These are phyloP conservation scores for Pleurotus tuoliensis DNA, from an alignment of 768 basidiomycete genomes.

Conservation along the genomic window DNA sequence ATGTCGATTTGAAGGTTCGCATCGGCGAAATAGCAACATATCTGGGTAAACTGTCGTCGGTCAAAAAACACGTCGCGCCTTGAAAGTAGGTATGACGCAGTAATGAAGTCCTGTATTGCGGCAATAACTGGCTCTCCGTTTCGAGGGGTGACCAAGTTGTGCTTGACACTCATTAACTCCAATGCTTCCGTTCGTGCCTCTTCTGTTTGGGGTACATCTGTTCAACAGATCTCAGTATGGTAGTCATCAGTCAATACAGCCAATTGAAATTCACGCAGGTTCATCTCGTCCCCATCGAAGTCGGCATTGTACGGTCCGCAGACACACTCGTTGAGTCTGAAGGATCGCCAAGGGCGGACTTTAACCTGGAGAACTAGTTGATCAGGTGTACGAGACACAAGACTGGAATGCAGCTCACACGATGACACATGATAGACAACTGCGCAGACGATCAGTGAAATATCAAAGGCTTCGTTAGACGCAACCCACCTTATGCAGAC, in stretches of 20 bases:
- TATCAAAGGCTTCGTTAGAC: neutral
- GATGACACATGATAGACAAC: slow-evolving; percentile 99
- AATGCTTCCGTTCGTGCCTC: slow-evolving; percentile 96
- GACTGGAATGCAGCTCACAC: slow-evolving; percentile 42
- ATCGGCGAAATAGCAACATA: slow-evolving; percentile 92
- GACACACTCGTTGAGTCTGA: slow-evolving; percentile 97
- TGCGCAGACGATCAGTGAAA: slow-evolving; percentile 22
- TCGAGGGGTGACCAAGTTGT: slow-evolving; percentile 95
- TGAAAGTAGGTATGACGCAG: slow-evolving; percentile 93
- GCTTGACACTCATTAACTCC: slow-evolving; percentile 94
- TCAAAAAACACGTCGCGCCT: slow-evolving; percentile 91
- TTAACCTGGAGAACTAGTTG: slow-evolving; percentile 49
- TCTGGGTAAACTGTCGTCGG: slow-evolving; percentile 92
- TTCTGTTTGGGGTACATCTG: slow-evolving; percentile 98
- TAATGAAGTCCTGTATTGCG: slow-evolving; percentile 99
- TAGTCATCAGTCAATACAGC: neutral
- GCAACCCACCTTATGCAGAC: slow-evolving; percentile 79
- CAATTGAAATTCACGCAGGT: slow-evolving; percentile 66
- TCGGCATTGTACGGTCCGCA: slow-evolving; percentile 99
- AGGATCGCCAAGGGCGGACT: slow-evolving; percentile 95
- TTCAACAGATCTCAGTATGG: neutral
- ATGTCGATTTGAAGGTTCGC: slow-evolving; percentile 91
- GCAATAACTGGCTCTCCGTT: slow-evolving; percentile 99
- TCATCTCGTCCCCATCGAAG: slow-evolving; percentile 99
- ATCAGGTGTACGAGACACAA: neutral